phyloP scores from a whole-genome alignment of 805 yeast genomes.

The Ogataea allantospora region DNA sequence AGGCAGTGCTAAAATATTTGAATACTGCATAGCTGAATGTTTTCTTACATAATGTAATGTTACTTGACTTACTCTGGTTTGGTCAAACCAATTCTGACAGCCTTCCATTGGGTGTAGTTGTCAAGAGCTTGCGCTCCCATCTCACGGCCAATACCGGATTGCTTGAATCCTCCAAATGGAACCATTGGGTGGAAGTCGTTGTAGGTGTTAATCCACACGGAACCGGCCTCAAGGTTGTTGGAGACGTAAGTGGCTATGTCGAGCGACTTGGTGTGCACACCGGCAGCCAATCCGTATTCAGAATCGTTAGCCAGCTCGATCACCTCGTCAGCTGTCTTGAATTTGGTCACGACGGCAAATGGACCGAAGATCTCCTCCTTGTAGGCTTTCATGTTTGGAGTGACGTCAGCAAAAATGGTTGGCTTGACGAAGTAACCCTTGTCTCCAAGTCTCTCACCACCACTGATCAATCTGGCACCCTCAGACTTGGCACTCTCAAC shows the following conservation, averaged over 20 bases:
- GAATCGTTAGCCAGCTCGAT: constrained; percentile 65
- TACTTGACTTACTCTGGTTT: constrained; percentile 24
- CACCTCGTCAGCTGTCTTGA: constrained; percentile 65
- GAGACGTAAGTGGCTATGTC: constrained; percentile 64
- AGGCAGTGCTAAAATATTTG: background rate
- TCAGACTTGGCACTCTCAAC: constrained; percentile 65
- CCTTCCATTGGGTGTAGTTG: constrained; percentile 72
- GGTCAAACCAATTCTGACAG: constrained; percentile 52
- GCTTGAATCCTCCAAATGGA: constrained; percentile 82
- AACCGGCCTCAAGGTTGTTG: constrained; percentile 67
- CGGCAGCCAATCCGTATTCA: constrained; percentile 79
- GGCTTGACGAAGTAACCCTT: constrained; percentile 75
- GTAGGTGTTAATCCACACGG: constrained; percentile 79
- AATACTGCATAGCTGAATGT: background rate
- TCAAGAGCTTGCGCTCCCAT: constrained; percentile 80
- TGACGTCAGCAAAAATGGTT: constrained; percentile 69
- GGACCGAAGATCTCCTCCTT: constrained; percentile 81
- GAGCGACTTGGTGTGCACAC: constrained; percentile 65
- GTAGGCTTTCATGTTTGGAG: constrained; percentile 59
- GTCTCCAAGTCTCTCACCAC: constrained; percentile 63
- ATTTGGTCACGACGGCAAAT: constrained; percentile 68
- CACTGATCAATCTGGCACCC: constrained; percentile 66
- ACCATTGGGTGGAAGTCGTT: constrained; percentile 72
- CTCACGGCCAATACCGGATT: constrained; percentile 83
- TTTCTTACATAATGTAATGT: constrained; percentile 3